phyloP scores from a whole-genome alignment of 805 yeast genomes.

The Cyberlindnera suaveolens region DNA sequence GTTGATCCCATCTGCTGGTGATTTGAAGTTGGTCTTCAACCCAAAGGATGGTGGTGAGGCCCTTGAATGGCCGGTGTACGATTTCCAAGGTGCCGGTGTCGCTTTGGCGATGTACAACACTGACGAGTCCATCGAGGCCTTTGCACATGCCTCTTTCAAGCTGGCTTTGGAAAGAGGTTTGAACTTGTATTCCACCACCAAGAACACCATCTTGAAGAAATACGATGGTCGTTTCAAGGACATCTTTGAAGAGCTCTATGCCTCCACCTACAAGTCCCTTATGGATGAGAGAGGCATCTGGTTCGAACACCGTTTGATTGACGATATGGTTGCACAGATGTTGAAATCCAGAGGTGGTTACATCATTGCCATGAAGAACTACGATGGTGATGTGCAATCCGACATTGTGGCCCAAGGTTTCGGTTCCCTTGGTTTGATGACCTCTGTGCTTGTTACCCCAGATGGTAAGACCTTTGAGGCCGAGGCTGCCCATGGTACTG shows the following conservation, averaged over 20 bases:
- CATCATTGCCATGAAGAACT: slow-evolving; percentile 94
- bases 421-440: slow-evolving; percentile 95
- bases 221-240: slow-evolving; percentile 97
- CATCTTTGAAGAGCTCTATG: slow-evolving; percentile 79
- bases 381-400: slow-evolving; percentile 96
- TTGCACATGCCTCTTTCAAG: slow-evolving; percentile 90
- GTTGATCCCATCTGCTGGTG: slow-evolving; percentile 74
- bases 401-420: slow-evolving; percentile 98
- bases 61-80: slow-evolving; percentile 54
- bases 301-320: slow-evolving; percentile 95
- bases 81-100: slow-evolving; percentile 64
- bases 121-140: slow-evolving; percentile 81
- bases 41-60: slow-evolving; percentile 57
- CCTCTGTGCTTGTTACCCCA: slow-evolving; percentile 94
- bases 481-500: slow-evolving; percentile 99
- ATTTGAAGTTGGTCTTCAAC: slow-evolving; percentile 67
- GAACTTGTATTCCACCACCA: slow-evolving; percentile 83
- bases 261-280: slow-evolving; percentile 53
- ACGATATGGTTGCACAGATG: slow-evolving; percentile 99
- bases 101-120: slow-evolving; percentile 95
- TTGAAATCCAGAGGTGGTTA: slow-evolving; percentile 91
- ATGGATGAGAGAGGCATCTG: slow-evolving; percentile 83
- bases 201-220: slow-evolving; percentile 88
- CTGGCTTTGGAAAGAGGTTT: slow-evolving; percentile 73
- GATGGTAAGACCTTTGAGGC: slow-evolving; percentile 94